These are phyloP conservation scores for Cutaneotrichosporon mucoides DNA, from an alignment of 1,284 basidiomycete genomes.

Conservation along the genomic window DNA sequence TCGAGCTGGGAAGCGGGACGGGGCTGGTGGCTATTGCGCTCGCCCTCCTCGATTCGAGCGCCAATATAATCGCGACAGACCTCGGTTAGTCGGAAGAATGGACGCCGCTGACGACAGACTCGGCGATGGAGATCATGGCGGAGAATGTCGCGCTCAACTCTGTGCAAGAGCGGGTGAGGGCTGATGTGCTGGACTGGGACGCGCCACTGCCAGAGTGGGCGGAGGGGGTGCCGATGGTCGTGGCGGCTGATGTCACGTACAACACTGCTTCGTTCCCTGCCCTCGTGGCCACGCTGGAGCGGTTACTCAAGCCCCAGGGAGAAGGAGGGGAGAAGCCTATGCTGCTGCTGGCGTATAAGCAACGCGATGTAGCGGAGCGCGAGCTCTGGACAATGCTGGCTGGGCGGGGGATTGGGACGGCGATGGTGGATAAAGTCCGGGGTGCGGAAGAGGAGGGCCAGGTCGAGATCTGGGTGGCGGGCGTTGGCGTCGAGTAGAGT, in stretches of 20 bases:
- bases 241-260: constrained; percentile 81
- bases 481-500: constrained; percentile 1
- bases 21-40: constrained; percentile 72
- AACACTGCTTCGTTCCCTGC: constrained; percentile 73
- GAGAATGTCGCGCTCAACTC: constrained; percentile 63
- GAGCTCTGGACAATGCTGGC: constrained; percentile 63
- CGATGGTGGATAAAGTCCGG: constrained; percentile 55
- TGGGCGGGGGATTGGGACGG: constrained; percentile 38
- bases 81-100: constrained; percentile 54
- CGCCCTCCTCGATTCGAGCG: constrained; percentile 48
- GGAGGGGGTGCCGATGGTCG: background rate
- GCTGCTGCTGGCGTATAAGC: constrained; percentile 73
- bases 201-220: constrained; percentile 52
- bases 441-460: constrained; percentile 53
- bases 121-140: constrained; percentile 70
- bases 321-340: constrained; percentile 11
- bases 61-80: constrained; percentile 57
- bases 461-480: constrained; percentile 68
- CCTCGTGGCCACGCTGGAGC: constrained; percentile 35
- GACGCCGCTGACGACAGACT: constrained; percentile 53
- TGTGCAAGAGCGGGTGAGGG: constrained; percentile 41
- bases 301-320: constrained; percentile 21
- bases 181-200: constrained; percentile 67
- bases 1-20: constrained; percentile 65
- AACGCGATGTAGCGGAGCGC: constrained; percentile 68